Evolutionary conservation across 2,329 filamentous ascomycete genomes (phyloP).

Genomic region (Neonectria punicea): DNA sequence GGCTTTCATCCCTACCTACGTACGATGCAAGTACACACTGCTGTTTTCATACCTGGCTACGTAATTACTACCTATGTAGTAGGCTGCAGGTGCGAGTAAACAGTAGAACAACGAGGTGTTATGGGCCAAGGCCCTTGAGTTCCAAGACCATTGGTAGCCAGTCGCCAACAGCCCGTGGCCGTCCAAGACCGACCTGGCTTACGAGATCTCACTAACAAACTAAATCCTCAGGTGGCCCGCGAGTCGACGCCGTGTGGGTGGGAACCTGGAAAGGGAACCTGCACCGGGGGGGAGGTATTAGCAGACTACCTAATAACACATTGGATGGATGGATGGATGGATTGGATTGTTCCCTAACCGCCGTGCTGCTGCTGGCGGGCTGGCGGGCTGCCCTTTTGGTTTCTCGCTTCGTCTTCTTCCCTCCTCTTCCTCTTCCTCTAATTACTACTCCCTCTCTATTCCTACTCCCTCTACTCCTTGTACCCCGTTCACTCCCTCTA

Average conservation of each 20-base stretch:
- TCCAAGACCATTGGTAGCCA: not conserved
- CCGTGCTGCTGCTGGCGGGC: constrained; percentile 12
- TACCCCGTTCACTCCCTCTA: constrained; percentile 1
- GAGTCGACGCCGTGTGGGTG: constrained; percentile 29
- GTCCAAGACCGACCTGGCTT: constrained; percentile 26
- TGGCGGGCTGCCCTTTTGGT: not conserved
- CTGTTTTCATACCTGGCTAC: no score
- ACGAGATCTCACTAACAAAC: constrained; percentile 36
- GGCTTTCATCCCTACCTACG: not conserved
- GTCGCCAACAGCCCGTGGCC: constrained; percentile 16
- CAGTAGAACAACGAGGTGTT: not conserved
- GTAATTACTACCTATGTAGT: no score
- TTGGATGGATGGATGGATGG: constrained; percentile 2
- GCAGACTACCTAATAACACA: constrained; percentile 20
- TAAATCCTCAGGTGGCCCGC: constrained; percentile 28
- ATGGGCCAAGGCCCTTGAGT: not conserved
- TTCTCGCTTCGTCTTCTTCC: constrained; percentile 20
- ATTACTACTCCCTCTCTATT: constrained; percentile 1
- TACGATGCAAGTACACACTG: no score
- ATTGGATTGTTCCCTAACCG: constrained; percentile 25
- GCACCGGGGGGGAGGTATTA: not conserved
- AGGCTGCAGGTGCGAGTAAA: not conserved
- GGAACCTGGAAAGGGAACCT: constrained; percentile 12
- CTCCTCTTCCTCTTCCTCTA: constrained; percentile 2
- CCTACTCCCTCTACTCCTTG: not conserved